Conservation (phyloP, 2,329 filamentous ascomycete species). For the Truncatella angustata region DNA sequence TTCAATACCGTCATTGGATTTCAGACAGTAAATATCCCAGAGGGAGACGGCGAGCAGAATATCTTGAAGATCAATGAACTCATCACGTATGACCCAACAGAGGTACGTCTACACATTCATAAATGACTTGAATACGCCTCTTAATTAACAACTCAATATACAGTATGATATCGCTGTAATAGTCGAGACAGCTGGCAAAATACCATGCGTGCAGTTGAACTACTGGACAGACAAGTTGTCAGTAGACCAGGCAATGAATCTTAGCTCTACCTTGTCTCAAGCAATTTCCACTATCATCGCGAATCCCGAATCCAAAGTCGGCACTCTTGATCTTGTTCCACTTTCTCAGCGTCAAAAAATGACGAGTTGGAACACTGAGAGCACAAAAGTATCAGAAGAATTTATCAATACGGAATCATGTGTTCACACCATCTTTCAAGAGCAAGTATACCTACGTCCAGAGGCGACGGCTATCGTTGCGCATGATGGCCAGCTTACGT, state of each 20-base stretch:
- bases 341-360: background rate
- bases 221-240: constrained; percentile 8
- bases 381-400: background rate
- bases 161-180: constrained; percentile 11
- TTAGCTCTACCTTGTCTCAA: constrained; percentile 2
- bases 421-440: constrained; percentile 8
- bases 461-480: constrained; percentile 3
- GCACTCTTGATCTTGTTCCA: constrained; percentile 1
- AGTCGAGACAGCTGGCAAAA: constrained; percentile 2
- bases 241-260: background rate
- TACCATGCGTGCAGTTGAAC: background rate
- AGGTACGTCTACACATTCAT: too few relatives aligned
- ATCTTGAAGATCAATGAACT: background rate
- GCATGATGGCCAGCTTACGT: constrained; percentile 7
- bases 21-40: constrained; percentile 5
- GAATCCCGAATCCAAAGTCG: background rate
- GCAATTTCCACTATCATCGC: constrained; percentile 1
- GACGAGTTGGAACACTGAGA: constrained; percentile 3
- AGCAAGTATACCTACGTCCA: background rate
- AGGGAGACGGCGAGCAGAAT: background rate
- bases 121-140: too few relatives aligned
- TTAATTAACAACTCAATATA: too few relatives aligned
- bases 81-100: constrained; percentile 4
- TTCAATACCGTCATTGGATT: constrained; percentile 12
- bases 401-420: constrained; percentile 2